A percentile compares a stretch with the other conserved stretches of the same genome.
Evolutionary conservation across 805 yeast species (phyloP).

Genomic region (Dipodascopsis tothii): DNA sequence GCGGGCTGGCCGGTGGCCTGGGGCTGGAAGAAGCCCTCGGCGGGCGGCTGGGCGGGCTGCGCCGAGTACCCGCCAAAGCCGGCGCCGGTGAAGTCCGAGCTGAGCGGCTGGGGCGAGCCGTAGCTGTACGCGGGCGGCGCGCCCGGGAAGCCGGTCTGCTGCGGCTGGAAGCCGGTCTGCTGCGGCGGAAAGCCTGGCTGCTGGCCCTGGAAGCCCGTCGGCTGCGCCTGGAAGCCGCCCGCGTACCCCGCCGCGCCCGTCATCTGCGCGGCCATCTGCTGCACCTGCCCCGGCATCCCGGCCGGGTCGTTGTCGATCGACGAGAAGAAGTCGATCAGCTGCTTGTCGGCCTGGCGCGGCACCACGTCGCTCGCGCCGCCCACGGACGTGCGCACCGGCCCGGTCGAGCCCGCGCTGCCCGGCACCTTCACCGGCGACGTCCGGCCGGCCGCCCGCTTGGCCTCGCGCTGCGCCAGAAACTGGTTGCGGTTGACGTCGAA

Average conservation of each 20-base stretch:
- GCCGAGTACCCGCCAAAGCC: constrained; percentile 25
- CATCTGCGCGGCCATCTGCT: neutral
- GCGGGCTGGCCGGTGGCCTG: constrained; percentile 5
- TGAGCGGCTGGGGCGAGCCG: constrained; percentile 20
- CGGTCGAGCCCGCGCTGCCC: constrained; percentile 4
- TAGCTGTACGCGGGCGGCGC: constrained; percentile 15
- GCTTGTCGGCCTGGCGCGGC: constrained; percentile 20
- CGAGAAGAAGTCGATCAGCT: constrained; percentile 17
- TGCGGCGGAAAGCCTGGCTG: constrained; percentile 10
- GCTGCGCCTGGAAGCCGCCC: neutral
- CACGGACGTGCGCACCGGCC: too few species aligned
- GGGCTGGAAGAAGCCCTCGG: constrained; percentile 1
- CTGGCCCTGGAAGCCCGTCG: constrained; percentile 8
- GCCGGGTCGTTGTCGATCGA: constrained; percentile 23
- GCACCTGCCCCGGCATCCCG: constrained; percentile 19
- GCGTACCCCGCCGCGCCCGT: constrained; percentile 3
- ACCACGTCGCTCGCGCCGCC: constrained; percentile 18
- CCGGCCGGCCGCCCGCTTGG: constrained; percentile 27
- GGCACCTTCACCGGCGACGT: constrained; percentile 1
- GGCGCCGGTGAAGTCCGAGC: constrained; percentile 24
- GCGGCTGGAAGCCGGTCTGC: neutral
- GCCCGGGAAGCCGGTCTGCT: constrained; percentile 8
- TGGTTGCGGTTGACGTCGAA: constrained; percentile 74
- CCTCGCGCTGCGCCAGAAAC: constrained; percentile 60
- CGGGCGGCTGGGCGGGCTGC: constrained; percentile 14